These are phyloP conservation scores for Cyberlindnera xishuangbannaensis DNA, from an alignment of 805 yeast genomes.

Conservation along the genomic window DNA sequence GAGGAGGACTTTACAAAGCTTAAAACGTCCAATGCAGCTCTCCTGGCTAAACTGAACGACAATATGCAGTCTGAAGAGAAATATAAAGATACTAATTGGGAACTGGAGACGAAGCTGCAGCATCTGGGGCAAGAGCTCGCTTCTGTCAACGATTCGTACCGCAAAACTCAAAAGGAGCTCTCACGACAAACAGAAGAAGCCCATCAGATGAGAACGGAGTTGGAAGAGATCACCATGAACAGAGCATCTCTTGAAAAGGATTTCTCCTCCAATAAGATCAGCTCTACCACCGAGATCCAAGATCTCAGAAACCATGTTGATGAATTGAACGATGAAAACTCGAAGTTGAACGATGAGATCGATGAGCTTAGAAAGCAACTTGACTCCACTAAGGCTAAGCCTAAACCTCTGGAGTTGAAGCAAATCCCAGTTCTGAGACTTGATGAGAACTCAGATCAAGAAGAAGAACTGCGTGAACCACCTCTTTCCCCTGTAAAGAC, in stretches of 20 bases:
- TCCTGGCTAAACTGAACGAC: constrained; percentile 22
- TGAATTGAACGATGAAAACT: constrained; percentile 67
- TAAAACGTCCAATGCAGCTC: constrained; percentile 15
- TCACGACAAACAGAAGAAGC: constrained; percentile 33
- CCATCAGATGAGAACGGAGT: constrained; percentile 36
- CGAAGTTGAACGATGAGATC: constrained; percentile 42
- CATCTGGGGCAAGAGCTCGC: constrained; percentile 28
- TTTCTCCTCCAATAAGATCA: constrained; percentile 30
- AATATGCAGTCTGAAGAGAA: constrained; percentile 35
- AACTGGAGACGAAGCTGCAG: constrained; percentile 49
- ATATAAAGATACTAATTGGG: constrained; percentile 59
- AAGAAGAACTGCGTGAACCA: constrained; percentile 34
- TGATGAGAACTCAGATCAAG: constrained; percentile 26
- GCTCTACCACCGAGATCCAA: constrained; percentile 36
- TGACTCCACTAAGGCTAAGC: constrained; percentile 15
- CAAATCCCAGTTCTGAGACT: constrained; percentile 23
- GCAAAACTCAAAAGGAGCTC: constrained; percentile 35
- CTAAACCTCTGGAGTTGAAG: constrained; percentile 10
- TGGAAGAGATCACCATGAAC: constrained; percentile 40
- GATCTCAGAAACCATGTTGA: constrained; percentile 47
- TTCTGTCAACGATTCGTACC: constrained; percentile 36
- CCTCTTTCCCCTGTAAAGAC: constrained; percentile 30
- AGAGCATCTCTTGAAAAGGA: constrained; percentile 36
- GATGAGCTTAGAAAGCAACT: constrained; percentile 20
- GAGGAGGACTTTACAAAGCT: constrained; percentile 36